Evolutionary conservation across 2,329 filamentous ascomycete species (phyloP), one percentile per base, ranked within the genome.

Genomic region (Aspergillus sp.): DNA sequence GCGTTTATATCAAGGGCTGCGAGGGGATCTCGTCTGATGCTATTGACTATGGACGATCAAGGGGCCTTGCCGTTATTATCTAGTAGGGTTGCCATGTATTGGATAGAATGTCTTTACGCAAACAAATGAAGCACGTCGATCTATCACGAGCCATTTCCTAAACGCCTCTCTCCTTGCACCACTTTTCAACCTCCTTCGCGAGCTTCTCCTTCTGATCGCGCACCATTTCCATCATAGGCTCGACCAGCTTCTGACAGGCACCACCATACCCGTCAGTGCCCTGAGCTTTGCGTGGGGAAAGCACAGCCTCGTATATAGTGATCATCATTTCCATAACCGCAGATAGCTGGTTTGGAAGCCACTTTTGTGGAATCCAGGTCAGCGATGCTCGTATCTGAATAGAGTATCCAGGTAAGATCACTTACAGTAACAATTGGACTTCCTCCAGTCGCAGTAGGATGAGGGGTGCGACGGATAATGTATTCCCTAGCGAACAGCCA

Each of bases 301-400:
- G 71, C 34, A 77, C 71, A 1, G 68, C 71, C n/a, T 78, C 74
- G 38, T 81, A 81, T 31, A 81, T 76, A 2, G 73, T 69, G n/a
- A 81, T 68, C 80, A 82, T 81, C 61, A 81, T 68, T 41, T 81
- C 79, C 78, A 82, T 80, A n/a, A 82, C 80, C 1, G 79, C 80
- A 3, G 76, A 78, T 4, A 82, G 70, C 63, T 82, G 80, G 59
- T 82, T 82, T 0, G 80, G 80, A 46, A 82, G 72, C 80, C 80
- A 82, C 74, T 80, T 38, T 51, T 45, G 22, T 17, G n/a, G 34
- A 13, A 17, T 38, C 49, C 56, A n/a, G 61, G 53, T 53, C 17
- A 54, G 45, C 17, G 11, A 34, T 17, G 6, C 22, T 19, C 19
- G 3, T 7, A 9, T 6, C 7, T 17, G n/a, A 4, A 49, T n/a